Evolutionary conservation across 306 rosid species (phyloP).

Genomic region (Vigna nakashimae): DNA sequence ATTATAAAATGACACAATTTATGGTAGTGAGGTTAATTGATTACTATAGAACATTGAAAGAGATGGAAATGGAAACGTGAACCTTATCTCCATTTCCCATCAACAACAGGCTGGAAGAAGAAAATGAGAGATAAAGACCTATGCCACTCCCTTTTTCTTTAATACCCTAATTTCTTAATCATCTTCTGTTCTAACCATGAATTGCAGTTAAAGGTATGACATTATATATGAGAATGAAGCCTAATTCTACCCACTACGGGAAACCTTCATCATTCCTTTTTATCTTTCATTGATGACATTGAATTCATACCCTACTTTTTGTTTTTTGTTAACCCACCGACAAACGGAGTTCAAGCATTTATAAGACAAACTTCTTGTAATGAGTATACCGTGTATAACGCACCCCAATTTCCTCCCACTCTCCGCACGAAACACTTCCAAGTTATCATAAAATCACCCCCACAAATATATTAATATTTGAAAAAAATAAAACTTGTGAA

Average conservation of each 20-base stretch:
- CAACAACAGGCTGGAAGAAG: slow-evolving; percentile 37
- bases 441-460: slow-evolving; percentile 14
- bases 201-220: slow-evolving; percentile 46
- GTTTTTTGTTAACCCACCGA: slow-evolving; percentile 43
- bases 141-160: slow-evolving; percentile 48
- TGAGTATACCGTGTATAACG: slow-evolving; percentile 1
- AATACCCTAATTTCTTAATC: slow-evolving; percentile 31
- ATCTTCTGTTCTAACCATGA: slow-evolving; percentile 37
- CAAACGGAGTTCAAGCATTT: slow-evolving; percentile 41
- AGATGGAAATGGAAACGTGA: slow-evolving; percentile 46
- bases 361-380: not conserved
- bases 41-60: slow-evolving; percentile 48
- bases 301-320: slow-evolving; percentile 39
- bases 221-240: slow-evolving; percentile 53
- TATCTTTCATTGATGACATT: slow-evolving; percentile 58
- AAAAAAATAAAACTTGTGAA: not conserved
- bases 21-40: slow-evolving; percentile 39
- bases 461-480: not conserved
- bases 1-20: not conserved
- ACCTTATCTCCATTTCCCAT: slow-evolving; percentile 51
- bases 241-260: slow-evolving; percentile 55
- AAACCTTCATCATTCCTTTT: slow-evolving; percentile 52
- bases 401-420: slow-evolving; percentile 21
- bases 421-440: slow-evolving; percentile 19
- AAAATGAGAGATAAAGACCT: slow-evolving; percentile 52